A percentile compares a stretch with the other conserved stretches of the same genome.
These are phyloP conservation scores for Agroathelia rolfsii DNA, from an alignment of 1,284 basidiomycete species.

Conservation along the genomic window DNA sequence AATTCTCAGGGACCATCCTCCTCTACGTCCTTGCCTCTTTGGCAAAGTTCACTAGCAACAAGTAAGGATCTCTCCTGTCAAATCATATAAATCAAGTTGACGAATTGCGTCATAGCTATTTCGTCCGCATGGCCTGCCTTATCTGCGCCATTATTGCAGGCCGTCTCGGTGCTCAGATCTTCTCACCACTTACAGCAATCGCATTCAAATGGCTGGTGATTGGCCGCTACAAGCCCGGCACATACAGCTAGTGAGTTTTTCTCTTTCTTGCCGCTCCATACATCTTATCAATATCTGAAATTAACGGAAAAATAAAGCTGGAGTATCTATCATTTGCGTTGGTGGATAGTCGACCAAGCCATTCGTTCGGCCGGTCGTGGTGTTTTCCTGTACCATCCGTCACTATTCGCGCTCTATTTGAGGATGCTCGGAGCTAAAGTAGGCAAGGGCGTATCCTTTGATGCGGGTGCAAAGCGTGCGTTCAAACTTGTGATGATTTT, in stretches of 20 bases:
- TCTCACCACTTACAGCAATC: conserved; percentile 28
- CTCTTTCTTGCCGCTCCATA: background rate
- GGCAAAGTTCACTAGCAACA: conserved; percentile 18
- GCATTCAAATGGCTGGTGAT: conserved; percentile 36
- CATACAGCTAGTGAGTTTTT: conserved; percentile 24
- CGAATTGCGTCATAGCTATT: too few relatives aligned
- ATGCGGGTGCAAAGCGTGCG: conserved; percentile 23
- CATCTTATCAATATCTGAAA: too few relatives aligned
- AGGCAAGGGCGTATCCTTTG: conserved; percentile 29
- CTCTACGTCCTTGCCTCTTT: conserved; percentile 23
- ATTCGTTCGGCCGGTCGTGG: conserved; percentile 30
- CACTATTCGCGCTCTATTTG: conserved; percentile 28
- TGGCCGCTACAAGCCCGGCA: conserved; percentile 30
- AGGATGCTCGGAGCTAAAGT: conserved; percentile 35
- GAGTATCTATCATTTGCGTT: conserved; percentile 35
- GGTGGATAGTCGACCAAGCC: conserved; percentile 37
- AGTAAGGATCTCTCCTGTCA: too few relatives aligned
- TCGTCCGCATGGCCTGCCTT: conserved; percentile 23
- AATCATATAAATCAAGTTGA: too few relatives aligned
- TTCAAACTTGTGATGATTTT: too few relatives aligned
- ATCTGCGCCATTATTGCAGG: conserved; percentile 25
- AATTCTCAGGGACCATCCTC: conserved; percentile 20
- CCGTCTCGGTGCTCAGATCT: conserved; percentile 20
- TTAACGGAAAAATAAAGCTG: too few relatives aligned
- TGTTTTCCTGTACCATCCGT: conserved; percentile 29